These are phyloP conservation scores for Vaccinium myrtillus DNA, from an alignment of 148 eudicot genomes.

Conservation along the genomic window DNA sequence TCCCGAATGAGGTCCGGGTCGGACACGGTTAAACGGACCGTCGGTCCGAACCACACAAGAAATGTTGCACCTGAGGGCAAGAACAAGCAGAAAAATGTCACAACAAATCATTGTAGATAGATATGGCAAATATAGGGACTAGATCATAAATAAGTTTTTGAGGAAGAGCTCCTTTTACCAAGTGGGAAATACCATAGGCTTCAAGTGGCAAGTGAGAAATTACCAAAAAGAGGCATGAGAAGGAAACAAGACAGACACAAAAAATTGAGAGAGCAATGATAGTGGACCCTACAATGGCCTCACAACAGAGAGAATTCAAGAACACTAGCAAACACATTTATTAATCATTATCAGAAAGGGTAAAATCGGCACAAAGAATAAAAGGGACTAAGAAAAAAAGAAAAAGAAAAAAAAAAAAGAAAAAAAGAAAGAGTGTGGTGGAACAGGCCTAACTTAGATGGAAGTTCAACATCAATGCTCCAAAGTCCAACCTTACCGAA, in stretches of 20 bases:
- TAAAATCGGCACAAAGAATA: neutral
- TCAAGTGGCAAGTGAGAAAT: conserved; percentile 43
- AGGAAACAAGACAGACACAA: conserved; percentile 25
- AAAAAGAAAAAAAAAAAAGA: no score
- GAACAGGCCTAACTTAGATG: conserved; percentile 20
- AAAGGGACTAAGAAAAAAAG: no score
- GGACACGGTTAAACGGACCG: conserved; percentile 65
- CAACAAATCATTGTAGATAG: neutral
- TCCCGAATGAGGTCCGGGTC: conserved; percentile 87
- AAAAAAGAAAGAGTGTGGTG: neutral
- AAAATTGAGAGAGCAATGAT: neutral
- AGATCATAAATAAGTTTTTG: neutral
- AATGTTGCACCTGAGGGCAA: conserved; percentile 66
- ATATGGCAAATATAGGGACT: neutral
- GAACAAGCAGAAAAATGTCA: neutral
- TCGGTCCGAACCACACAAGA: conserved; percentile 92
- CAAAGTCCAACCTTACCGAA: neutral
- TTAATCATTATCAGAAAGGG: conserved; percentile 14
- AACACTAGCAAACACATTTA: conserved; percentile 6
- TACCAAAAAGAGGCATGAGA: conserved; percentile 34
- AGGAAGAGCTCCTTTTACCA: conserved; percentile 13
- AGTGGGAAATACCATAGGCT: conserved; percentile 30
- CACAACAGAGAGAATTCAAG: conserved; percentile 1
- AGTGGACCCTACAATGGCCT: conserved; percentile 15
- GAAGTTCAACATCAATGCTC: conserved; percentile 7